Percentiles rank a stretch among this genome's conserved stretches.
Evolutionary conservation across 1,139 yeast species (phyloP).

Genomic region (Pneumocystis murina): DNA sequence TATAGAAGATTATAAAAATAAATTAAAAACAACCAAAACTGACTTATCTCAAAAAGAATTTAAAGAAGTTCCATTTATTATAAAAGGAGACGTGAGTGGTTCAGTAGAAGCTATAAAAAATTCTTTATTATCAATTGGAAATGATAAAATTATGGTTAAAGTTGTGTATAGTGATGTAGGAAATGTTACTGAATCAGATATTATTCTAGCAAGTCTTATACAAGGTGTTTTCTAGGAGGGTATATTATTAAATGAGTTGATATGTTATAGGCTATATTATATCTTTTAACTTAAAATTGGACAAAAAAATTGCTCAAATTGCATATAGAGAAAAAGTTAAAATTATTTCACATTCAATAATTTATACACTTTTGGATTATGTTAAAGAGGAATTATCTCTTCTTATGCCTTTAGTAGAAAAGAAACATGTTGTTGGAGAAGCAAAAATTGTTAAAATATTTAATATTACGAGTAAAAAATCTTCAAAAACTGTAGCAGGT

Average conservation of each 20-base stretch:
- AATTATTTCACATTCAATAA: constrained; percentile 57
- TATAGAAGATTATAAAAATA: constrained; percentile 28
- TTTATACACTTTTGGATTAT: constrained; percentile 74
- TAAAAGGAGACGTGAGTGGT: constrained; percentile 80
- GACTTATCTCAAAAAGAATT: constrained; percentile 21
- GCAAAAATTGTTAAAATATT: constrained; percentile 61
- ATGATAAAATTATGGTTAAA: constrained; percentile 59
- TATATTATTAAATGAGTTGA: neutral
- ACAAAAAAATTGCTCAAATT: constrained; percentile 45
- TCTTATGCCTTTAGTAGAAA: constrained; percentile 51
- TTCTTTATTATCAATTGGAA: constrained; percentile 66
- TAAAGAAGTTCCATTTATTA: constrained; percentile 40
- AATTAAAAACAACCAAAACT: constrained; percentile 2
- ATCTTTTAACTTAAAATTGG: constrained; percentile 61
- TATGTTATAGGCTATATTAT: constrained; percentile 41
- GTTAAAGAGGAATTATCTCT: constrained; percentile 53
- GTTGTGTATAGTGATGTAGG: constrained; percentile 73
- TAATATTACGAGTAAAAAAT: constrained; percentile 41
- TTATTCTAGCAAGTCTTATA: constrained; percentile 66
- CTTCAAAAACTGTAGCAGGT: constrained; percentile 58
- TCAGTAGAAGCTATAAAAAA: constrained; percentile 55
- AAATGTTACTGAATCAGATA: constrained; percentile 65
- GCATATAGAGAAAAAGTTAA: constrained; percentile 50
- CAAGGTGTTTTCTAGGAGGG: constrained; percentile 16
- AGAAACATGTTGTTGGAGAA: constrained; percentile 53